phyloP scores from a whole-genome alignment of 257 asterid species.

The Plantago major region DNA sequence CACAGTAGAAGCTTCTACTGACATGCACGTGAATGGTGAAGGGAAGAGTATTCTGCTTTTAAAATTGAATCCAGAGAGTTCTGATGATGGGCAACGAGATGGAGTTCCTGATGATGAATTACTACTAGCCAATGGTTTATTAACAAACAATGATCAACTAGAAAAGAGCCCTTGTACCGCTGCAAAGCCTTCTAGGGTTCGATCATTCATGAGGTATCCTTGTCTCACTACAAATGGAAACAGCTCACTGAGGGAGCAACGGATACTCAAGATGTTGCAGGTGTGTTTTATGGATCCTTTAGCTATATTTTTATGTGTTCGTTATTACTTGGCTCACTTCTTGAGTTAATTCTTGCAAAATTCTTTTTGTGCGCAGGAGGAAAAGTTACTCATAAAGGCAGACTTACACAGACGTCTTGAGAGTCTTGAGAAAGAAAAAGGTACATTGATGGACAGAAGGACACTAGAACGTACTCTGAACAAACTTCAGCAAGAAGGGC shows the following conservation, averaged over 20 bases:
- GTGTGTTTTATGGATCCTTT: constrained; percentile 36
- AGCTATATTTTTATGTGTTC: constrained; percentile 15
- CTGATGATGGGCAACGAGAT: constrained; percentile 30
- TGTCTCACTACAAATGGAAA: constrained; percentile 47
- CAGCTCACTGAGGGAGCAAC: constrained; percentile 71
- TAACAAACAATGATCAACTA: constrained; percentile 22
- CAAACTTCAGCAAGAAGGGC: constrained; percentile 82
- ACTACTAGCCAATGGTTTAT: constrained; percentile 19
- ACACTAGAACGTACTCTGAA: constrained; percentile 69
- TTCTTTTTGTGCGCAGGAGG: constrained; percentile 57
- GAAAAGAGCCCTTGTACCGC: constrained; percentile 34
- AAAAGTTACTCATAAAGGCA: constrained; percentile 73
- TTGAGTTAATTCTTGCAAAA: constrained; percentile 16
- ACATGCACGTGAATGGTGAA: constrained; percentile 32
- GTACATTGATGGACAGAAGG: constrained; percentile 62
- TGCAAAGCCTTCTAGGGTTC: constrained; percentile 43
- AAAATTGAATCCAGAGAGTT: constrained; percentile 30
- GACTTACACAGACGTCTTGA: constrained; percentile 80
- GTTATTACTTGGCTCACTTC: constrained; percentile 23
- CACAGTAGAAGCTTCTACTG: constrained; percentile 35
- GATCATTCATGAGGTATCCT: constrained; percentile 46
- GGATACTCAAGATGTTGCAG: constrained; percentile 79
- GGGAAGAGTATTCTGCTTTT: constrained; percentile 30
- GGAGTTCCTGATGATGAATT: constrained; percentile 33
- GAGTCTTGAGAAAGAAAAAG: constrained; percentile 62